Conservation (phyloP, 441 rosid species). For the Bocquillonia castaneifolia region DNA sequence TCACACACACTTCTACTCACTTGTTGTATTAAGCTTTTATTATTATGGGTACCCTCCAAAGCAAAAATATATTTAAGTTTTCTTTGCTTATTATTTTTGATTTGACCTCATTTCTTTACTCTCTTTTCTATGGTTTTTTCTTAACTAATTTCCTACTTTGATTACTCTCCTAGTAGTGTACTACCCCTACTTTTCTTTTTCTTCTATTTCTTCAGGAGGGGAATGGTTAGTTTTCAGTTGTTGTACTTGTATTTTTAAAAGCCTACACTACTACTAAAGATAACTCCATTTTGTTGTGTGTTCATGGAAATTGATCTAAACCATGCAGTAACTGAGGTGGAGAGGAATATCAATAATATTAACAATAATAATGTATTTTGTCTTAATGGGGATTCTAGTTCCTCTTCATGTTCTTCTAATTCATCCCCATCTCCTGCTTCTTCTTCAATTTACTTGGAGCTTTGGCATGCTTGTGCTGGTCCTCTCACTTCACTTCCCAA, state of each 20-base stretch:
- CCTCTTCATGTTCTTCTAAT: slow-evolving; percentile 58
- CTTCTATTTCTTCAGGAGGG: slow-evolving; percentile 15
- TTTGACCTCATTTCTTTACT: slow-evolving; percentile 39
- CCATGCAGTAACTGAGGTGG: slow-evolving; percentile 56
- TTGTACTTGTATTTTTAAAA: slow-evolving; percentile 21
- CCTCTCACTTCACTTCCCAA: slow-evolving; percentile 76
- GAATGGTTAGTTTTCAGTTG: slow-evolving; percentile 30
- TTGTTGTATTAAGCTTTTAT: slow-evolving; percentile 25
- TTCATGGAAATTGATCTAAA: slow-evolving; percentile 91
- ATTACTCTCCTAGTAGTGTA: slow-evolving; percentile 21
- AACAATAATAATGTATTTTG: slow-evolving; percentile 24
- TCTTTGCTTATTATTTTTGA: slow-evolving; percentile 22
- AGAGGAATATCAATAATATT: slow-evolving; percentile 23
- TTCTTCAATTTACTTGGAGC: slow-evolving; percentile 68
- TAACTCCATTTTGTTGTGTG: slow-evolving; percentile 24
- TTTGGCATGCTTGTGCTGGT: slow-evolving; percentile 97
- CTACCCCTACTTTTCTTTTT: slow-evolving; percentile 6
- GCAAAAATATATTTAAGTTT: slow-evolving; percentile 18
- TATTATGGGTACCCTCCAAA: slow-evolving; percentile 23
- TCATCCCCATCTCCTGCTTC: slow-evolving; percentile 45
- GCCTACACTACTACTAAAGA: slow-evolving; percentile 17
- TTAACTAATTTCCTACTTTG: slow-evolving; percentile 9
- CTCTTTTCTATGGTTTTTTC: slow-evolving; percentile 14
- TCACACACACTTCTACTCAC: slow-evolving; percentile 15
- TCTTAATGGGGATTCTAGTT: slow-evolving; percentile 47